Percentiles rank a stretch among this genome's conserved stretches.
Evolutionary conservation across 805 yeast species (phyloP).

Genomic region (Metschnikowia kofuensis): DNA sequence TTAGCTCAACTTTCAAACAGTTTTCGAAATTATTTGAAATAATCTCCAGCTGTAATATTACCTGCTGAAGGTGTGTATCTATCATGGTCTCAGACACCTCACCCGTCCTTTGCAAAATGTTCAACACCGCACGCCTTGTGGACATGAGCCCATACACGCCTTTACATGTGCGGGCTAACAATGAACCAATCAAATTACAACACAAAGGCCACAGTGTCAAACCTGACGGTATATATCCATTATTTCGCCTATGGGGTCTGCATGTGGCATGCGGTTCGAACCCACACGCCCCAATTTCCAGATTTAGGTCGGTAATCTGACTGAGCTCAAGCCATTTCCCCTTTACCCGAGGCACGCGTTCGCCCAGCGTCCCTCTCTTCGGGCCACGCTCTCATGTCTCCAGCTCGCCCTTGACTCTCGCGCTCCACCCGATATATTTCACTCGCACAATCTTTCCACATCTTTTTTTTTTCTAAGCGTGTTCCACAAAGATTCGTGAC

Average conservation of each 20-base stretch:
- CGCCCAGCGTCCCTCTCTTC: neutral
- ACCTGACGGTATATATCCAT: neutral
- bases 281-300: neutral
- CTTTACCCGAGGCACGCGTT: neutral
- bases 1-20: too few relatives aligned
- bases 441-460: neutral
- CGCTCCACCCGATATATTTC: neutral
- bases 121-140: neutral
- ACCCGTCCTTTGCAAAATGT: too few relatives aligned
- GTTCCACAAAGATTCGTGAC: neutral
- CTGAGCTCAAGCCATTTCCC: neutral
- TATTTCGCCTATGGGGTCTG: neutral
- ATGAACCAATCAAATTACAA: neutral
- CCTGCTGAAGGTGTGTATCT: too few relatives aligned
- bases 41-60: too few relatives aligned
- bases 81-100: too few relatives aligned
- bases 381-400: neutral
- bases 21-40: too few relatives aligned
- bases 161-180: neutral
- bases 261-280: neutral
- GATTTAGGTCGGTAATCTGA: neutral
- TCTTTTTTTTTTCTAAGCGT: neutral
- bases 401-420: neutral
- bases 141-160: neutral
- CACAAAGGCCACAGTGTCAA: neutral